phyloP scores from a whole-genome alignment of 2,329 filamentous ascomycete species.

The Trichoderma pleuroti region DNA sequence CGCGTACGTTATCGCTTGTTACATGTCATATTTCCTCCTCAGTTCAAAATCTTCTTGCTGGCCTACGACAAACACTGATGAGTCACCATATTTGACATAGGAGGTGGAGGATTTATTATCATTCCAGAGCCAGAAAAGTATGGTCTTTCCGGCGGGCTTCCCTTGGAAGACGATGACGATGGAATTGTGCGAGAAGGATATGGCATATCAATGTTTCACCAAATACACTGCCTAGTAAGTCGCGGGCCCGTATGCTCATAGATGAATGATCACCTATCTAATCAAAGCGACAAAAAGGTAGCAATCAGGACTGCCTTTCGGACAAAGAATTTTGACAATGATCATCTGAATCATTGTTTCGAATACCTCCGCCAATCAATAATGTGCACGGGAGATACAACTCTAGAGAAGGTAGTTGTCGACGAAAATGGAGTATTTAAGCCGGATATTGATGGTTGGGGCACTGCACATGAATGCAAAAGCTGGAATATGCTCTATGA shows the following conservation, averaged over 20 bases:
- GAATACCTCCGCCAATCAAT: neutral
- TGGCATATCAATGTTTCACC: neutral
- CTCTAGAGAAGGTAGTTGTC: neutral
- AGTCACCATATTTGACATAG: neutral
- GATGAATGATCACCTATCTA: neutral
- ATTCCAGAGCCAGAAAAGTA: neutral
- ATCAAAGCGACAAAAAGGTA: neutral
- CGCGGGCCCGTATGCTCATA: conserved; percentile 47
- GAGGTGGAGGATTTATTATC: neutral
- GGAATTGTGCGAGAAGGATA: neutral
- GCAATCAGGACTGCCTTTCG: neutral
- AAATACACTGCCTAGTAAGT: conserved; percentile 24
- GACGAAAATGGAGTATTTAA: neutral
- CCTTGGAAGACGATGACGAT: conserved; percentile 35
- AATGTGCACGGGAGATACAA: neutral
- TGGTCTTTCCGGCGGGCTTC: conserved; percentile 27
- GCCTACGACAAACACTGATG: neutral
- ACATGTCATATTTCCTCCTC: neutral
- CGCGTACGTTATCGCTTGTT: neutral
- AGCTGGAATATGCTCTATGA: neutral
- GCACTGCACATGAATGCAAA: neutral
- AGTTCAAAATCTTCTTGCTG: neutral
- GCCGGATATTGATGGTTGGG: neutral
- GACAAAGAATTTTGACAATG: neutral
- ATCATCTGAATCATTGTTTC: neutral